phyloP scores from a whole-genome alignment of 2,329 filamentous ascomycete species.

The Corniculantispora saksenae region DNA sequence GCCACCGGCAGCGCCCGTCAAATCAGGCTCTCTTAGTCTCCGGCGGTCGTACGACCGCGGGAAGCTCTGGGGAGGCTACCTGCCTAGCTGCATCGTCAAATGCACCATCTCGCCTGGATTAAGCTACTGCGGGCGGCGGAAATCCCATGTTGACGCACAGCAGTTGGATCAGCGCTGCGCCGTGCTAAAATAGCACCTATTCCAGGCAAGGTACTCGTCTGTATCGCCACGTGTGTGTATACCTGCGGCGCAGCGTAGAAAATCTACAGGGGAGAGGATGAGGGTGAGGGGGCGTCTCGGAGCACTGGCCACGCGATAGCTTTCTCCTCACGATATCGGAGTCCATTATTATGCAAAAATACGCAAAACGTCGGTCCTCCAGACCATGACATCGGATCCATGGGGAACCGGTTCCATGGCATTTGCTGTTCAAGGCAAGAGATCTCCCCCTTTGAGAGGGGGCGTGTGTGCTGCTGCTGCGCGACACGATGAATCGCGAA shows the following conservation, averaged over 20 bases:
- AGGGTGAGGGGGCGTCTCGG: too few relatives aligned
- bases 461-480: too few relatives aligned
- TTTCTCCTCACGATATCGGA: conserved; percentile 9
- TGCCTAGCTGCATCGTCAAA: not conserved
- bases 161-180: conserved; percentile 3
- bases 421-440: not conserved
- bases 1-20: not conserved
- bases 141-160: conserved; percentile 1
- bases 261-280: conserved; percentile 9
- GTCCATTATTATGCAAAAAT: not conserved
- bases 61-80: not conserved
- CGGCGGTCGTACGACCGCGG: not conserved
- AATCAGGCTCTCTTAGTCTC: not conserved
- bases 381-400: not conserved
- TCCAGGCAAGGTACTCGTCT: not conserved
- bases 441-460: not conserved
- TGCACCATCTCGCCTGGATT: not conserved
- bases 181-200: conserved; percentile 2
- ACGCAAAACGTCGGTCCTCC: not conserved
- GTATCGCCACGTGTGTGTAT: conserved; percentile 5
- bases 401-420: not conserved
- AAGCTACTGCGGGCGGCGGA: conserved; percentile 8
- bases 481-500: not conserved
- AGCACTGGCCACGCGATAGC: conserved; percentile 9
- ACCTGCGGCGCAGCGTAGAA: not conserved